phyloP scores from a whole-genome alignment of 305 asterid species.

The Nicotiana rustica region DNA sequence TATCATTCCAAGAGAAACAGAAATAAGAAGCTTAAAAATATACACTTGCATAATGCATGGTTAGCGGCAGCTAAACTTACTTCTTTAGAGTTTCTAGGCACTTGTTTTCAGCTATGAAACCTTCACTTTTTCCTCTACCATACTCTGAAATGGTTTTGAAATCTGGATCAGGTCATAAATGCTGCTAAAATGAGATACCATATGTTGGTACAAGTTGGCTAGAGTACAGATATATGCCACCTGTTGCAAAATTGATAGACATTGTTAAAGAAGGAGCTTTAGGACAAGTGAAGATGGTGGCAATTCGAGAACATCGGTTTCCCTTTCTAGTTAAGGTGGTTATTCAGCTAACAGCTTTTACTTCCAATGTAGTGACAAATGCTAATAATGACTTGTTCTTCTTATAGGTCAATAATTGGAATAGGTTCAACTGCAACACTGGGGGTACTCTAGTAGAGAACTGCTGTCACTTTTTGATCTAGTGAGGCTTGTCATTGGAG shows the following conservation, averaged over 20 bases:
- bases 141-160: background rate
- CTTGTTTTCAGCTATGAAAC: background rate
- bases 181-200: constrained; percentile 82
- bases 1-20: background rate
- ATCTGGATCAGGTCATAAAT: constrained; percentile 62
- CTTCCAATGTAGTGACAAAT: background rate
- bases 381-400: constrained; percentile 37
- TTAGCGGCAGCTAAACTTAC: too few species aligned
- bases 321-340: constrained; percentile 95
- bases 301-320: constrained; percentile 92
- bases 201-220: constrained; percentile 89
- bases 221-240: constrained; percentile 98
- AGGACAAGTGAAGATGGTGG: constrained; percentile 88
- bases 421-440: constrained; percentile 86
- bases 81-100: background rate
- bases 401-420: constrained; percentile 85
- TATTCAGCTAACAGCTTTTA: constrained; percentile 26
- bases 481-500: constrained; percentile 82
- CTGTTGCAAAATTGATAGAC: constrained; percentile 86
- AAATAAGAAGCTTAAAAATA: background rate
- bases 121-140: background rate
- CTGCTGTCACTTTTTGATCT: constrained; percentile 98
- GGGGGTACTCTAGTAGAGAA: constrained; percentile 99
- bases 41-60: background rate
- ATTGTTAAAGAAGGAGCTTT: constrained; percentile 71